Base-by-base conservation (phyloP, 805 yeast genomes). In the Cyberlindnera xylosilytica region DNA sequence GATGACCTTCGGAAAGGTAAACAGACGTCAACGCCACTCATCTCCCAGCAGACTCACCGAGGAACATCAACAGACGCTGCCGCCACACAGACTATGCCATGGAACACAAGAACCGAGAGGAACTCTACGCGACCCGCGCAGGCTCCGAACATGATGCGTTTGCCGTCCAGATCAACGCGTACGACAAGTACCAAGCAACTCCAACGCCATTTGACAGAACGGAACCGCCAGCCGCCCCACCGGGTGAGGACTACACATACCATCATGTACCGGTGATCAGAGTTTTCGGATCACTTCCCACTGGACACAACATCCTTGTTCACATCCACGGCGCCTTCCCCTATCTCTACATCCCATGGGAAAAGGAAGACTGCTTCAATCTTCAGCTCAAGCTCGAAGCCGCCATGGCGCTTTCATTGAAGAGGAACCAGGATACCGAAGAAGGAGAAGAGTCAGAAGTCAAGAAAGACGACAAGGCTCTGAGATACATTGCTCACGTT, bases 271-370 rank as follows among this genome's bases (percentile, higher is more conserved):
- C 98, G 0, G 68, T 88, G 0, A 65, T 89, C 1, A 65, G 98
- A 37, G 63, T 93, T 0, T 93, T 79, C 64, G 98, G 97, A 0
- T 71, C 78, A 11, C 49, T 83, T 1, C 70, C 76, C 1, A 69
- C 80, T 0, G 86, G 88, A 0, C 79, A 77, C 50, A 75, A 77
- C 22, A 70, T 73, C 10, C 51, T 76, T 12, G 74, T 84, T 1
- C 97, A 93, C 60, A 66, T 93, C 9, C 98, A 90, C 64, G 90
- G 91, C 30, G 76, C 77, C 16, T 87, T 73, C 50, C 99, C 98
- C 0, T 93, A 91, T 56, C 51, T 91, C 2, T 89, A 74, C 56
- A 68, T 90, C 2, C 78, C 76, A 27, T 82, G 82, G 54, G 68
- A 66, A 33, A 83, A 80, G 11, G 56, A 58, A 15, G 67, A 68